Evolutionary conservation across 2,329 filamentous ascomycete genomes (phyloP), one percentile per base, ranked within the genome.

Genomic region (Trichophyton rubrum): DNA sequence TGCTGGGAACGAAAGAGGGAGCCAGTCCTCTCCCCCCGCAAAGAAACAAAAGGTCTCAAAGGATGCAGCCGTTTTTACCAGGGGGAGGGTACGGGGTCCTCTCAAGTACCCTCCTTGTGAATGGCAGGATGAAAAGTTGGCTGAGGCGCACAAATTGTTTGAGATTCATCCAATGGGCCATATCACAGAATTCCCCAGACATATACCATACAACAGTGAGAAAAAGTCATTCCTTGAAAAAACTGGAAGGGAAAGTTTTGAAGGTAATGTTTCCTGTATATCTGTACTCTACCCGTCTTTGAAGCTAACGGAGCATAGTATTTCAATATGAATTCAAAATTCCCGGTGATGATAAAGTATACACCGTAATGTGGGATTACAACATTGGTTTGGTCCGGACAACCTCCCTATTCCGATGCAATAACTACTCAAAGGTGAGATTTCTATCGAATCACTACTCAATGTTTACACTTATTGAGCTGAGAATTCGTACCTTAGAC

Each of bases 291-390:
- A 33, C 13, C 9, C 8, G 24, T 27, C 3, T 4, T n/a, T 11
- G 33, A 57, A 13, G 11, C 55, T 55, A 35, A 55, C 27, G 3
- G 51, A 22, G 11, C 7, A n/a, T 33, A 93, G 89, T 90, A 27
- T 91, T 91, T 71, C 84, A 90, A 67, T 97, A 96, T 73, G 84
- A 83, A 40, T 96, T 95, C 78, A 82, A 79, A 66, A 71, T 87
- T 2, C 88, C 88, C 0, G 83, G 80, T 9, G 82, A 87, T 53
- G 80, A 85, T 1, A 80, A 79, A 64, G 79, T 82, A 59, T 91
- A 87, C 71, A 83, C 82, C 0, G 85, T 97, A 63, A 90, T 96
- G 83, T 99, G 93, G 93, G 93, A 99, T 73, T 96, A 96, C 76
- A 92, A 95, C 67, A 84, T 92, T 63, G 93, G 93, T 7, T 85